These are phyloP conservation scores for Fomitopsis schrenkii DNA, from an alignment of 1,284 basidiomycete genomes.

Conservation along the genomic window DNA sequence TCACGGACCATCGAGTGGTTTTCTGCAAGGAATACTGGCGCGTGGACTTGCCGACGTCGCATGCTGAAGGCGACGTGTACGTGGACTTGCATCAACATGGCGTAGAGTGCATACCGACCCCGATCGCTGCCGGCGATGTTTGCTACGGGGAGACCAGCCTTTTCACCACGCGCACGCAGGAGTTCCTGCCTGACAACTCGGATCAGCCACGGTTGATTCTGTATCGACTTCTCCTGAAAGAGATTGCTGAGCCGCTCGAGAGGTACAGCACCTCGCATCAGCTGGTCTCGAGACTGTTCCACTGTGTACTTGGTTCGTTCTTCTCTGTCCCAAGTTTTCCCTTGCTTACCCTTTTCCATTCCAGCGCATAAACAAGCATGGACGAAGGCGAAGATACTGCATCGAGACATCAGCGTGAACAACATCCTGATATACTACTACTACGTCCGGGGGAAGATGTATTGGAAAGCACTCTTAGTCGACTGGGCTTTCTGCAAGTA, in stretches of 20 bases:
- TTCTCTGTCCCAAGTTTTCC: background rate
- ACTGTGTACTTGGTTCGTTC: too few species aligned
- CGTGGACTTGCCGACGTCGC: background rate
- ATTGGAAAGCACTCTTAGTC: background rate
- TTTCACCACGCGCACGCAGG: too few species aligned
- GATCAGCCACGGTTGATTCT: too few species aligned
- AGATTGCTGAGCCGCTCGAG: too few species aligned
- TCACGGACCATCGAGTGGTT: background rate
- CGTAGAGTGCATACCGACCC: conserved; percentile 3
- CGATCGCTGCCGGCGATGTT: too few species aligned
- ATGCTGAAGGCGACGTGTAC: conserved; percentile 6
- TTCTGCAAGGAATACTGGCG: conserved; percentile 11
- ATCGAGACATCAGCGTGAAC: background rate
- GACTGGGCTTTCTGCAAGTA: background rate
- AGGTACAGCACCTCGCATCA: too few species aligned
- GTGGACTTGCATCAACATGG: background rate
- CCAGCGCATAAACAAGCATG: background rate
- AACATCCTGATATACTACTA: background rate
- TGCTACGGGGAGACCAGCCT: too few species aligned
- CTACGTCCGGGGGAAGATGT: background rate
- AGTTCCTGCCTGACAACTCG: too few species aligned
- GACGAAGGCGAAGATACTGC: background rate
- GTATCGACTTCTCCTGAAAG: too few species aligned
- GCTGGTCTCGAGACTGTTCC: too few species aligned
- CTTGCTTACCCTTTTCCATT: background rate